phyloP scores from a whole-genome alignment of 352 stramenopile species.

The Nothophytophthora sp. region DNA sequence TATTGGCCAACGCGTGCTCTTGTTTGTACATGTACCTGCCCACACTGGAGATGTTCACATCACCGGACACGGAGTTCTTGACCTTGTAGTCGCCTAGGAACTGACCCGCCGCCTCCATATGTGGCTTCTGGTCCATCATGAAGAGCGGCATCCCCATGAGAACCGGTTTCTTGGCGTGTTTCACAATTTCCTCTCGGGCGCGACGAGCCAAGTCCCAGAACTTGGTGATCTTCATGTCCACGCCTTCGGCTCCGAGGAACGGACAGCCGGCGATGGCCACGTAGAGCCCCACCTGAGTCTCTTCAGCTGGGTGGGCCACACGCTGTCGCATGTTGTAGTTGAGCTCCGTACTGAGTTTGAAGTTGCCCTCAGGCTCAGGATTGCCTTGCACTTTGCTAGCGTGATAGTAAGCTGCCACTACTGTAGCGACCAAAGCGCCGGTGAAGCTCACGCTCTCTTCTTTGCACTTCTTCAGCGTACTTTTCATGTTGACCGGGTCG shows the following conservation, averaged over 20 bases:
- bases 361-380: background rate
- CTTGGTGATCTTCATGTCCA: conserved; percentile 5
- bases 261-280: conserved; percentile 6
- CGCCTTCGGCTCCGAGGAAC: conserved; percentile 1
- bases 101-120: background rate
- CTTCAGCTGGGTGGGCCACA: conserved; percentile 7
- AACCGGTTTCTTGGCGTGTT: background rate
- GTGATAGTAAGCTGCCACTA: conserved; percentile 8
- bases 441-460: conserved; percentile 24
- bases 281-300: conserved; percentile 20
- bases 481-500: conserved; percentile 19
- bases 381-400: background rate
- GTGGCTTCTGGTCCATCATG: conserved; percentile 5
- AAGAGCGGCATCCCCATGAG: conserved; percentile 1
- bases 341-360: conserved; percentile 22
- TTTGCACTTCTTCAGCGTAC: conserved; percentile 20
- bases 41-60: conserved; percentile 18
- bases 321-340: conserved; percentile 37
- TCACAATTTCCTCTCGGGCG: conserved; percentile 10
- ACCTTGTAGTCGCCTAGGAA: background rate
- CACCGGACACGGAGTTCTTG: conserved; percentile 2
- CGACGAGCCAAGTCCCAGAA: conserved; percentile 38
- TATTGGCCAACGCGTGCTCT: conserved; percentile 1
- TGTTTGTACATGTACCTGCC: conserved; percentile 12
- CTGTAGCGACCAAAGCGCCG: conserved; percentile 14